Evolutionary conservation across 2,329 filamentous ascomycete species (phyloP).

Genomic region (Hypoxylon sp.): DNA sequence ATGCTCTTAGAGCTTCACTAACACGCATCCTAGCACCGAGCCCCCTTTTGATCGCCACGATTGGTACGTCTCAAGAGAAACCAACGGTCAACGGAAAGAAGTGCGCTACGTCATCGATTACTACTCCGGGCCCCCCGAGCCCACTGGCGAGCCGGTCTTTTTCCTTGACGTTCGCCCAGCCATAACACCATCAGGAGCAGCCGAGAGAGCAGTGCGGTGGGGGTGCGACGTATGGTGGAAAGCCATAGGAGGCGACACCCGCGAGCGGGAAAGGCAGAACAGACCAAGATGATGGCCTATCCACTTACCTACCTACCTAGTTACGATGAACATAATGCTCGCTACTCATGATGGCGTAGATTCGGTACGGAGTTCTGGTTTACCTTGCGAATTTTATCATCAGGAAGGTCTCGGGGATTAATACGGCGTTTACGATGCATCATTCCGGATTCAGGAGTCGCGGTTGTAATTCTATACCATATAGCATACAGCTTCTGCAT

Average conservation of each 20-base stretch:
- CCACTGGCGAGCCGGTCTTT: slow-evolving; percentile 91
- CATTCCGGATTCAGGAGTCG: slow-evolving; percentile 19
- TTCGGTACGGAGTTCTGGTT: slow-evolving; percentile 28
- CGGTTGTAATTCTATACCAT: slow-evolving; percentile 21
- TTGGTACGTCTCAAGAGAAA: slow-evolving; percentile 86
- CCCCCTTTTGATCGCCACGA: slow-evolving; percentile 97
- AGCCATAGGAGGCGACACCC: slow-evolving; percentile 76
- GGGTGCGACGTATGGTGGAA: slow-evolving; percentile 94
- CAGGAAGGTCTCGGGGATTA: slow-evolving; percentile 10
- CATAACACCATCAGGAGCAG: slow-evolving; percentile 78
- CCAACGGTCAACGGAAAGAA: slow-evolving; percentile 74
- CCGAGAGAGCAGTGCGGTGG: slow-evolving; percentile 87
- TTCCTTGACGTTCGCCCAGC: slow-evolving; percentile 94
- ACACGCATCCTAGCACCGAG: slow-evolving; percentile 64
- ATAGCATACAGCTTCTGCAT: slow-evolving; percentile 14
- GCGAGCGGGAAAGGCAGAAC: slow-evolving; percentile 51
- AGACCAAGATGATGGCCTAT: slow-evolving; percentile 10
- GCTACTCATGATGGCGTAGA: no score
- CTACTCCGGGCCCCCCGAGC: slow-evolving; percentile 84
- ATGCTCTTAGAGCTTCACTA: background rate
- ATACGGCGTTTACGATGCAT: slow-evolving; percentile 17
- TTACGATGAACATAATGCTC: slow-evolving; percentile 6
- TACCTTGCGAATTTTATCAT: slow-evolving; percentile 22
- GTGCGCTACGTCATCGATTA: slow-evolving; percentile 97
- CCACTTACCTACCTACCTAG: background rate